These are phyloP conservation scores for Peronospora destructor DNA, from an alignment of 352 stramenopile genomes.

Conservation along the genomic window DNA sequence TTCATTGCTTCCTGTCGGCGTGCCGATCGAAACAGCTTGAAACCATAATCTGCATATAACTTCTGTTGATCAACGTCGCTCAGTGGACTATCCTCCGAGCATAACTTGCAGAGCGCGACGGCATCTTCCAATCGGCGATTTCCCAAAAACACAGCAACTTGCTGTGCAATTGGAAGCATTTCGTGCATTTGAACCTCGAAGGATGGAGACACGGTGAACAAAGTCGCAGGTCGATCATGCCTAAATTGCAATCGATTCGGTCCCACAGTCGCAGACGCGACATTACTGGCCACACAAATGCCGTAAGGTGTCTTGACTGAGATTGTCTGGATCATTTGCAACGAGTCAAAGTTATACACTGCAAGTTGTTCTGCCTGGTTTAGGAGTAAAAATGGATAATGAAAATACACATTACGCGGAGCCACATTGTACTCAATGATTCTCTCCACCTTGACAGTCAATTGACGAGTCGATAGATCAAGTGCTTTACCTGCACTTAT, in stretches of 20 bases:
- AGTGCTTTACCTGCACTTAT: slow-evolving; percentile 19
- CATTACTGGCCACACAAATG: slow-evolving; percentile 25
- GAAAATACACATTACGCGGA: slow-evolving; percentile 39
- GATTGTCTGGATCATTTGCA: slow-evolving; percentile 48
- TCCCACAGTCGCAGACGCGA: slow-evolving; percentile 14
- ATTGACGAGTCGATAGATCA: slow-evolving; percentile 34
- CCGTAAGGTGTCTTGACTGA: slow-evolving; percentile 47
- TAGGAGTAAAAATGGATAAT: slow-evolving; percentile 67
- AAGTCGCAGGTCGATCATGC: slow-evolving; percentile 25
- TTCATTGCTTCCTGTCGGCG: slow-evolving; percentile 40
- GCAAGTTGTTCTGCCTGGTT: slow-evolving; percentile 47
- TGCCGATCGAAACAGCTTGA: slow-evolving; percentile 41
- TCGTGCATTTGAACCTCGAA: slow-evolving; percentile 45
- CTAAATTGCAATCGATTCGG: slow-evolving; percentile 5
- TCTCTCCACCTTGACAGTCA: slow-evolving; percentile 43
- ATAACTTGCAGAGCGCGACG: slow-evolving; percentile 57
- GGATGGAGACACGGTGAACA: slow-evolving; percentile 38
- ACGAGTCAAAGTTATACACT: slow-evolving; percentile 58
- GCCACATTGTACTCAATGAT: slow-evolving; percentile 42
- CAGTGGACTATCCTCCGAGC: slow-evolving; percentile 55
- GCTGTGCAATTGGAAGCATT: slow-evolving; percentile 48
- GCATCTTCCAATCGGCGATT: slow-evolving; percentile 44
- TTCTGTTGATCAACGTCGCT: slow-evolving; percentile 41
- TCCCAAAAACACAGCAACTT: slow-evolving; percentile 38
- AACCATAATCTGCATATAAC: slow-evolving; percentile 54